phyloP scores from a whole-genome alignment of 352 stramenopile species.

The Ophiocytium majus region DNA sequence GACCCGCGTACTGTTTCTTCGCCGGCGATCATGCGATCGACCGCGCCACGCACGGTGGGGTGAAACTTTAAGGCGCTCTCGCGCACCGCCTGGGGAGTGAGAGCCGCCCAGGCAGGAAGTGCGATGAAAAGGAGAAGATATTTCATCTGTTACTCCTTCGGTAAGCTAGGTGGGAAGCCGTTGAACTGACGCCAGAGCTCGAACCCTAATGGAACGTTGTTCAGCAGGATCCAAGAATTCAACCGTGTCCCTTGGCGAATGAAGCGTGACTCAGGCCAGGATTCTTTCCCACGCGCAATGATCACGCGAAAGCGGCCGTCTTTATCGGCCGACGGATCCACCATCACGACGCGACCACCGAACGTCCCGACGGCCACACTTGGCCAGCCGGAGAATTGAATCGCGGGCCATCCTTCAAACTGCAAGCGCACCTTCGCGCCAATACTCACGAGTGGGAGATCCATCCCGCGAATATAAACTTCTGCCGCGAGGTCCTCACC shows the following conservation, averaged over 20 bases:
- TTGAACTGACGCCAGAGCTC: conserved; percentile 11
- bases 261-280: conserved; percentile 3
- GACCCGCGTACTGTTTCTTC: background rate
- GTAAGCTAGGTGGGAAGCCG: background rate
- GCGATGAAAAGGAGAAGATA: background rate
- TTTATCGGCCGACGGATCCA: background rate
- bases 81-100: background rate
- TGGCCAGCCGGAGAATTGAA: conserved; percentile 16
- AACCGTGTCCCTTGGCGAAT: background rate
- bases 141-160: background rate
- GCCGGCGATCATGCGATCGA: background rate
- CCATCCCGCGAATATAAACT: background rate
- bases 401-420: conserved; percentile 9
- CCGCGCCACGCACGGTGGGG: background rate
- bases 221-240: background rate
- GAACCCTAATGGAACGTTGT: background rate
- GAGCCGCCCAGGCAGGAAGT: background rate
- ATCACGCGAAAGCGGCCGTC: background rate
- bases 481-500: background rate
- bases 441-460: background rate
- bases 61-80: conserved; percentile 1
- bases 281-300: background rate
- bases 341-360: background rate
- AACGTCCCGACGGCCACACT: background rate
- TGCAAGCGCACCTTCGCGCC: background rate